Evolutionary conservation across 768 basidiomycete genomes (phyloP).

Genomic region (Cubamyces sp.): DNA sequence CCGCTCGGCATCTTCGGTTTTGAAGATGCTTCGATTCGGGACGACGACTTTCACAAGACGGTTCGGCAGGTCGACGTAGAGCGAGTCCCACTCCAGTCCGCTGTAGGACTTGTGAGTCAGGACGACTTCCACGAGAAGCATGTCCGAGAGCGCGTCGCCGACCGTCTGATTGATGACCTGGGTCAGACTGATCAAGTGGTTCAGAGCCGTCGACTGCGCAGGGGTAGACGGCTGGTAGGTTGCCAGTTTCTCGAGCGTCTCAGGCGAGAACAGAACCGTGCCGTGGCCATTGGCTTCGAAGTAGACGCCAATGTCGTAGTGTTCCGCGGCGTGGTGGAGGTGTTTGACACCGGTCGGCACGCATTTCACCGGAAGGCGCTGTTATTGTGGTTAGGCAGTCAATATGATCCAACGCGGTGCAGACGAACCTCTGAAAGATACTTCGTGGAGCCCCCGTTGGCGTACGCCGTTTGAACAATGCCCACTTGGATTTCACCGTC

Average conservation of each 20-base stretch:
- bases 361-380: slow-evolving; percentile 94
- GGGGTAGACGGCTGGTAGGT: slow-evolving; percentile 76
- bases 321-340: slow-evolving; percentile 95
- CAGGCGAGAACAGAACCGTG: slow-evolving; percentile 89
- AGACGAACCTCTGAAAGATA: slow-evolving; percentile 77
- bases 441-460: slow-evolving; percentile 95
- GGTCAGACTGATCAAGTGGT: slow-evolving; percentile 75
- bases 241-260: slow-evolving; percentile 64
- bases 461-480: slow-evolving; percentile 98
- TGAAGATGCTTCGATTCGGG: slow-evolving; percentile 77
- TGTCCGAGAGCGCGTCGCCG: slow-evolving; percentile 94
- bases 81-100: slow-evolving; percentile 85
- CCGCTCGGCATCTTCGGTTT: slow-evolving; percentile 93
- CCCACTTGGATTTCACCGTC: slow-evolving; percentile 82
- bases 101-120: slow-evolving; percentile 88
- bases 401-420: background rate
- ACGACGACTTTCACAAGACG: slow-evolving; percentile 94
- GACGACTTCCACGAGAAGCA: slow-evolving; percentile 93
- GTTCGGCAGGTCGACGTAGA: slow-evolving; percentile 94
- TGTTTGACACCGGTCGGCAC: slow-evolving; percentile 98
- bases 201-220: slow-evolving; percentile 79
- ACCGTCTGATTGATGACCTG: slow-evolving; percentile 97
- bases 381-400: background rate
- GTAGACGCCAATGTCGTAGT: slow-evolving; percentile 95
- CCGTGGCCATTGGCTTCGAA: slow-evolving; percentile 99